Evolutionary conservation across 768 basidiomycete species (phyloP), one percentile per base, ranked within the genome.

Genomic region (Sarcodon aspratus): DNA sequence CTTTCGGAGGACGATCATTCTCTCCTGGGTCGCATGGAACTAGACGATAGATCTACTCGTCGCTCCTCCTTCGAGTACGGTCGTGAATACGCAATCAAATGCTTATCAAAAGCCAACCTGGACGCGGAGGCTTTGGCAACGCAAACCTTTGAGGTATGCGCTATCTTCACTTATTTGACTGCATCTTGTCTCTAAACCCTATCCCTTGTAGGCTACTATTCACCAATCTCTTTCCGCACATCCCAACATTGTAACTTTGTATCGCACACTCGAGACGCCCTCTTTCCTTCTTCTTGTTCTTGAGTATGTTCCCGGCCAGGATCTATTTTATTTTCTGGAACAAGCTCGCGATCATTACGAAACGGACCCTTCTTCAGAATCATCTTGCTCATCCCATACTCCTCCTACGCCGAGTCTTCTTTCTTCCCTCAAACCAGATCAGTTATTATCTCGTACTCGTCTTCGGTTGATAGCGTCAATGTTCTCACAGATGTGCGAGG

Each of bases 401-500:
- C 95, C 95, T 33, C 93, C 95, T 1, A 96, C 94, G 3, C 95
- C 95, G 18, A 85, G 85, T 42, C 76, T 99, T 45, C 82, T 99
- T 45, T 86, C 92, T 33, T 85, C 82, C 53, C 76, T 81, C 58
- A 81, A 78, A 61, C 88, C 80, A 42, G 73, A 78, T 32, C 84
- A 91, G 54, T 72, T 96, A 33, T 82, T 99, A 48, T 89, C 88
- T 27, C 79, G 80, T 49, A 85, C 84, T 36, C 85, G 95, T 50
- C 78, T 99, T 31, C 85, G 88, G 12, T 79, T 99, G 55, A 92
- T 99, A 59, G 82, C 93, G 3, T 85, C 88, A 62, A 99, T 99
- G 95, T 98, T 99, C 66, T 72, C 80, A 15, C 96, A 98, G 68
- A 99, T 99, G 95, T 98, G 95, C 62, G 90, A 94, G 54, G 94